Evolutionary conservation across 331 rosid genomes (phyloP).

Genomic region (Malus hybrid): DNA sequence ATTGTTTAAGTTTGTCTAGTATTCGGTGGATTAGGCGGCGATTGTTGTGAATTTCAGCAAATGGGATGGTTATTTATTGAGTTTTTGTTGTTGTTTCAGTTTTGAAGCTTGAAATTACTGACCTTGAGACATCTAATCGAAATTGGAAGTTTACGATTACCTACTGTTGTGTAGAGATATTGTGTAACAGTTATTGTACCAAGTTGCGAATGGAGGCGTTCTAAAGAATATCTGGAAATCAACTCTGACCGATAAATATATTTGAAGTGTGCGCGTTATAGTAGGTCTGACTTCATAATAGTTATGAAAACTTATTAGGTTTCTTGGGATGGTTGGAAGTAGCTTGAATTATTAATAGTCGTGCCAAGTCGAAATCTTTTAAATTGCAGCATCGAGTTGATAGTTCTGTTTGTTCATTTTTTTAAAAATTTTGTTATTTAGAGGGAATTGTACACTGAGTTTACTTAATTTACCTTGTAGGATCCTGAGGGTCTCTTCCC

Average conservation of each 20-base stretch:
- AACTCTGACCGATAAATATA: no score
- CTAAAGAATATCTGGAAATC: not conserved
- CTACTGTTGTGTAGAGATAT: not conserved
- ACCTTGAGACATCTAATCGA: not conserved
- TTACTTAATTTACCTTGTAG: conserved; percentile 28
- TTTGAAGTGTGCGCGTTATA: not conserved
- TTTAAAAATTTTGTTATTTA: not conserved
- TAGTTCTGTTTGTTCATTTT: not conserved
- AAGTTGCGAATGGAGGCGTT: not conserved
- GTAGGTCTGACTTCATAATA: not conserved
- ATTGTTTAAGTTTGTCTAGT: not conserved
- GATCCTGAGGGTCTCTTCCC: conserved; percentile 98
- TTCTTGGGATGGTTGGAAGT: not conserved
- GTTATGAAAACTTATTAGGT: not conserved
- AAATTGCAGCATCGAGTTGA: not conserved
- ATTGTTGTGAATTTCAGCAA: not conserved
- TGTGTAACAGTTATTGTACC: not conserved
- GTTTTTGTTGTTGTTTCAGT: not conserved
- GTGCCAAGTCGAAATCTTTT: not conserved
- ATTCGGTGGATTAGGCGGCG: not conserved
- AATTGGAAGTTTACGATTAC: not conserved
- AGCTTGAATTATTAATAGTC: not conserved
- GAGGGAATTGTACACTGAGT: not conserved
- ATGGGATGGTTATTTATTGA: not conserved
- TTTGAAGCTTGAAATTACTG: not conserved